These are phyloP conservation scores for Escovopsis sp. DNA, from an alignment of 2,329 filamentous ascomycete genomes.

Conservation along the genomic window DNA sequence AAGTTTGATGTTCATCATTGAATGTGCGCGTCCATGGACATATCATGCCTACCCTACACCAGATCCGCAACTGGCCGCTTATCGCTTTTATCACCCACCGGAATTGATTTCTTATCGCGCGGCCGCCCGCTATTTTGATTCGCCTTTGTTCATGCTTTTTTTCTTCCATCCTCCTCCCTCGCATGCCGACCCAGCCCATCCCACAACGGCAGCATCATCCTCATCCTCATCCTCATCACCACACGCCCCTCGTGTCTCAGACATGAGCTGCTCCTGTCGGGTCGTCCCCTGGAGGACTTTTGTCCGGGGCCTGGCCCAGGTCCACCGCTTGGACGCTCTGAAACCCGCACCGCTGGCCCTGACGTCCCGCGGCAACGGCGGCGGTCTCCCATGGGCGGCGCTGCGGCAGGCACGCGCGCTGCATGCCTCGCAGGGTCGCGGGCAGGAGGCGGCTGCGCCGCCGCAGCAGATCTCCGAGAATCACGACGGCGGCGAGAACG, in stretches of 20 bases:
- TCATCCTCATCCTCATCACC: too few species aligned
- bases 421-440: constrained; percentile 9
- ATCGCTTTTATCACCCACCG: too few species aligned
- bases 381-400: constrained; percentile 1
- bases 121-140: too few species aligned
- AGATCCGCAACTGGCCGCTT: too few species aligned
- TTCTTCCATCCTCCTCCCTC: too few species aligned
- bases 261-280: constrained; percentile 35
- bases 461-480: neutral
- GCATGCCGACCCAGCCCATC: too few species aligned
- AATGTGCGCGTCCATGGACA: too few species aligned
- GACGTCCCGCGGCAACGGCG: neutral
- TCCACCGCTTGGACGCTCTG: constrained; percentile 19
- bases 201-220: too few species aligned
- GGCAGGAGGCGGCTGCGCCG: constrained; percentile 8
- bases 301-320: constrained; percentile 28
- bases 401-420: constrained; percentile 12
- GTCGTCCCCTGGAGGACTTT: constrained; percentile 32
- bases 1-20: too few species aligned
- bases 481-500: constrained; percentile 2
- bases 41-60: too few species aligned
- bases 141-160: too few species aligned
- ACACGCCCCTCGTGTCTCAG: constrained; percentile 5
- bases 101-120: too few species aligned
- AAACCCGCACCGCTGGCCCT: neutral